Conservation (phyloP, 139 green algal species). For the Coelastrella sp. region DNA sequence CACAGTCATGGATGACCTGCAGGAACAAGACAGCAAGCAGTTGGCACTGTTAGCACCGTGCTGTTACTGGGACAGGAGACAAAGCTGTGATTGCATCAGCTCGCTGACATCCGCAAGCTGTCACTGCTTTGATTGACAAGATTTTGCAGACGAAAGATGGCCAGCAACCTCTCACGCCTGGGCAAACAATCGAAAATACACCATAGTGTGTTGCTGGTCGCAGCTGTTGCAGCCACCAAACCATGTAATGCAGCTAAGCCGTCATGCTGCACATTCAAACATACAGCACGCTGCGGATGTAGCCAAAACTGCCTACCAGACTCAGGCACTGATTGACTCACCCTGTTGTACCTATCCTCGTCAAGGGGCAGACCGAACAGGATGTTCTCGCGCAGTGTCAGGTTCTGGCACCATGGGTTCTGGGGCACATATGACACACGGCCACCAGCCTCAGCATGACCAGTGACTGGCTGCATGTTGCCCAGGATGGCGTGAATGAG, state of each 20-base stretch:
- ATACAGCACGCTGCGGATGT: no score
- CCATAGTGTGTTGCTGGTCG: no score
- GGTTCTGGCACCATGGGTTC: constrained; percentile 85
- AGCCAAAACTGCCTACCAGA: no score
- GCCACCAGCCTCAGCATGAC: constrained; percentile 54
- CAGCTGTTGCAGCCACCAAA: no score
- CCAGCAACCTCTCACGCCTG: no score
- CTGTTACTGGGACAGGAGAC: not conserved
- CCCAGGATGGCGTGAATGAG: constrained; percentile 68
- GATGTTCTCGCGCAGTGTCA: constrained; percentile 78
- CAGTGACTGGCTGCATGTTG: constrained; percentile 63
- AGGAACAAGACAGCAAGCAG: not conserved
- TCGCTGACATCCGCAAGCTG: no score
- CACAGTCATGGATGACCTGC: constrained; percentile 66
- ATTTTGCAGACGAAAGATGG: no score
- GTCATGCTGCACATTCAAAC: no score
- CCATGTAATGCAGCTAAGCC: no score
- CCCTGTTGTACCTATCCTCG: constrained; percentile 58
- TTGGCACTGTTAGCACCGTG: not conserved
- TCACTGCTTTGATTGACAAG: no score
- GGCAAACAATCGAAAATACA: no score
- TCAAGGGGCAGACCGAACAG: constrained; percentile 68
- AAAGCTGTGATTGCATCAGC: no score
- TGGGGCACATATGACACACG: constrained; percentile 65
- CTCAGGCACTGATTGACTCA: not conserved